A percentile compares a stretch with the other conserved stretches of the same genome.
phyloP scores from a whole-genome alignment of 352 stramenopile genomes.

The Pythium biforme region DNA sequence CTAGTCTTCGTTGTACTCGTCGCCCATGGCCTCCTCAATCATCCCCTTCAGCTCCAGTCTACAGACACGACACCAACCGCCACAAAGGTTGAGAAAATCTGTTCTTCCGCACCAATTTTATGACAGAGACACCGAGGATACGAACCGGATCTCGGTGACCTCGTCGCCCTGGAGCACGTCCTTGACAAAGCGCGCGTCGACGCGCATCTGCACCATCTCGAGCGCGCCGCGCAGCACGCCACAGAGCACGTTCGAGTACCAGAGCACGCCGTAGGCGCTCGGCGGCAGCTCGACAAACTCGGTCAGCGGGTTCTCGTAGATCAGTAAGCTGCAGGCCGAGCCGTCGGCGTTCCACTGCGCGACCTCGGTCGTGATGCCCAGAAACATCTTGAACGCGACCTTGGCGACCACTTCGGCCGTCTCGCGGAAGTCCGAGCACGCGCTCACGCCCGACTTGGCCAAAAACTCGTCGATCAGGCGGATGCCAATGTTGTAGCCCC shows the following conservation, averaged over 20 bases:
- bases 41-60: slow-evolving; percentile 86
- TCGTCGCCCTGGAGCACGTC: slow-evolving; percentile 85
- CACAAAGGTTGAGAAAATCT: too few species aligned
- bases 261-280: slow-evolving; percentile 86
- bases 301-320: slow-evolving; percentile 96
- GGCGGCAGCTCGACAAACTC: slow-evolving; percentile 90
- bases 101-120: too few species aligned
- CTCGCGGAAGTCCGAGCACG: slow-evolving; percentile 90
- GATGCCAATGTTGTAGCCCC: slow-evolving; percentile 97
- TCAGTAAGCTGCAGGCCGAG: slow-evolving; percentile 90
- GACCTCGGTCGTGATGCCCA: slow-evolving; percentile 94
- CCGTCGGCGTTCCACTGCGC: slow-evolving; percentile 87
- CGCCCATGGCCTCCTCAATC: slow-evolving; percentile 86
- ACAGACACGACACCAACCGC: not conserved
- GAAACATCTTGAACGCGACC: slow-evolving; percentile 98
- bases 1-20: slow-evolving; percentile 89
- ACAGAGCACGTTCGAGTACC: slow-evolving; percentile 97
- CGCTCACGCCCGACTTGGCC: slow-evolving; percentile 89
- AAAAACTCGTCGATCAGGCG: slow-evolving; percentile 98
- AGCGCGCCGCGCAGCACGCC: slow-evolving; percentile 94
- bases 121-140: too few species aligned
- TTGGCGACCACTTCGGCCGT: slow-evolving; percentile 95
- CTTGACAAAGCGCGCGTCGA: slow-evolving; percentile 84
- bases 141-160: slow-evolving; percentile 80
- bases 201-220: slow-evolving; percentile 93